These are phyloP conservation scores for Picocystis sp. DNA, from an alignment of 163 green algal genomes.

Conservation along the genomic window DNA sequence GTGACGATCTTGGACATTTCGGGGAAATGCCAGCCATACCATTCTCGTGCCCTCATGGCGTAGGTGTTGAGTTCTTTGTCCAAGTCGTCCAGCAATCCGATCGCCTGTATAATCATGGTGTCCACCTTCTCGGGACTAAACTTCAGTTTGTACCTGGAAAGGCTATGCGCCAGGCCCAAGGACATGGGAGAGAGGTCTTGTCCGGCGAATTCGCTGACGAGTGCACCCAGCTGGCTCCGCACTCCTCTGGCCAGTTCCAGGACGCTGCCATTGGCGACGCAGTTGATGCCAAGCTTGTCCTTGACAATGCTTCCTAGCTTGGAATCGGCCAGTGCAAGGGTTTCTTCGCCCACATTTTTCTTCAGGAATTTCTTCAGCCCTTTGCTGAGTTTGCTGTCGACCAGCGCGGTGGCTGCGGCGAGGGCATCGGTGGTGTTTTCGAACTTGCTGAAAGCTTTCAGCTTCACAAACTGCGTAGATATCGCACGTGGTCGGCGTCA, in stretches of 20 bases:
- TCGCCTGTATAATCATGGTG: constrained; percentile 93
- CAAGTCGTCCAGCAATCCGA: constrained; percentile 72
- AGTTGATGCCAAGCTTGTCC: constrained; percentile 90
- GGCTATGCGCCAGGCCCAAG: constrained; percentile 82
- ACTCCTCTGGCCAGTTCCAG: constrained; percentile 91
- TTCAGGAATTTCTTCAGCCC: constrained; percentile 98
- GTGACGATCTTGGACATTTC: constrained; percentile 37
- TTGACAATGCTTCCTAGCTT: constrained; percentile 96
- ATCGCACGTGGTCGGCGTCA: neutral
- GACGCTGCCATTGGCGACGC: constrained; percentile 46
- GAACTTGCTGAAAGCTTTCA: constrained; percentile 96
- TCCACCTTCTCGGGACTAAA: constrained; percentile 99
- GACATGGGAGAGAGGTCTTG: constrained; percentile 77
- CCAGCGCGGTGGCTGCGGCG: constrained; percentile 70
- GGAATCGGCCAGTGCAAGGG: constrained; percentile 77
- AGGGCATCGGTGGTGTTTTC: constrained; percentile 94
- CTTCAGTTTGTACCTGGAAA: constrained; percentile 99
- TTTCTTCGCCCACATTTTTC: constrained; percentile 63
- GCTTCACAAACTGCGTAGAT: constrained; percentile 68
- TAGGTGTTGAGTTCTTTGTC: constrained; percentile 77
- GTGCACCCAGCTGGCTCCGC: constrained; percentile 61
- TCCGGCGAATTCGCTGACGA: constrained; percentile 62
- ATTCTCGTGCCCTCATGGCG: constrained; percentile 39
- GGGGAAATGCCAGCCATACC: constrained; percentile 45
- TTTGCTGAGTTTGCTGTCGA: constrained; percentile 94